Base-by-base conservation (phyloP, 78 protist species). In the Acrasis kona region DNA sequence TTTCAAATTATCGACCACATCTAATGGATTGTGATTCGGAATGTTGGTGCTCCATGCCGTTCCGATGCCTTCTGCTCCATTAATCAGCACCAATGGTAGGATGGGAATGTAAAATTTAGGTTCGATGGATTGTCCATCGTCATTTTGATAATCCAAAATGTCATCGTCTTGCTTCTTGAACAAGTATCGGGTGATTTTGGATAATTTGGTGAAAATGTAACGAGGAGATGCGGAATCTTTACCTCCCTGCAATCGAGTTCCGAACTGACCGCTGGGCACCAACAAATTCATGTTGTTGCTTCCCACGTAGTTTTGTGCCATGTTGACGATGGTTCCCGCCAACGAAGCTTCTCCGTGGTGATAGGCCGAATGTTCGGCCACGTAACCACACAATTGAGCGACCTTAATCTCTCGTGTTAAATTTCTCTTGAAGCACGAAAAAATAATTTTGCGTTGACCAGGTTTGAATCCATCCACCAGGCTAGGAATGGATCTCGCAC, bases 321-420 rank as follows among this genome's bases (percentile, higher is more conserved):
- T 79, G 64, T 77, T 78, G 36, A 96, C 66, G 35, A 98, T 96
- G 35, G 99, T 91, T 9, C 72, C 66, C 1, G 67, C 42, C 30
- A 98, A 89, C 8, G 82, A 32, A 27, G 0, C 37, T 78, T 98
- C 99, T 30, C 99, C 99, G 81, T 98, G 99, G 78, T 97, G 99
- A 88, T 98, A 98, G 5, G 99, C 98, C 0, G 94, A 57, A 39
- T 89, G 91, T 67, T 84, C 93, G 29, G 92, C 10, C 5, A 91
- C 92, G 40, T 86, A 86, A 7, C 99, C 99, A 2, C 92, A 81
- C n/a, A 98, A 85, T 91, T 98, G 99, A 2, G 99, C 96, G 2
- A 98, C 99, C 79, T 95, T 96, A 68, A 97, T 69, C 58, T 96
- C 99, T 4, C 80, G 19, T 41, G 37, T 82, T 12, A 97, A 83